phyloP scores from a whole-genome alignment of 1,284 basidiomycete genomes.

The Pseudozyma flocculosa region DNA sequence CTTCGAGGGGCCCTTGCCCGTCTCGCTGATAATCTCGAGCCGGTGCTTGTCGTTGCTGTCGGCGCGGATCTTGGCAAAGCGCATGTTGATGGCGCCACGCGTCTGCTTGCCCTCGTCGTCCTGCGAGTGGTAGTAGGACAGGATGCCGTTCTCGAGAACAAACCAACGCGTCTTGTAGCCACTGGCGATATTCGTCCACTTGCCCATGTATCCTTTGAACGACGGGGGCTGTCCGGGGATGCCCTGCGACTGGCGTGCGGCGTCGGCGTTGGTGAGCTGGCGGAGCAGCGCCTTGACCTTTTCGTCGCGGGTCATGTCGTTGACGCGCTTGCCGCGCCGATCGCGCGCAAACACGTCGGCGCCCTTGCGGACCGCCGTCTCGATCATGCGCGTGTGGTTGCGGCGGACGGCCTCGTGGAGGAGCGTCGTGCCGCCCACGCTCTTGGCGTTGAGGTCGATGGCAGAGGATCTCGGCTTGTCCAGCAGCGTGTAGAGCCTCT shows the following conservation, averaged over 20 bases:
- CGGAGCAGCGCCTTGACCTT: constrained; percentile 78
- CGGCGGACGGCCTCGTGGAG: constrained; percentile 84
- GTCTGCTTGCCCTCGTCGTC: constrained; percentile 86
- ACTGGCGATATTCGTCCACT: constrained; percentile 85
- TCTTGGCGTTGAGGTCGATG: constrained; percentile 49
- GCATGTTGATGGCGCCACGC: constrained; percentile 86
- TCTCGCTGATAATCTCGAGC: constrained; percentile 74
- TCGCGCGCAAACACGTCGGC: constrained; percentile 89
- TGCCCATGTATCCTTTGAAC: constrained; percentile 63
- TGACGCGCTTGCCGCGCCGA: constrained; percentile 71
- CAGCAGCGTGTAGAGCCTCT: constrained; percentile 59
- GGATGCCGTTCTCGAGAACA: constrained; percentile 79
- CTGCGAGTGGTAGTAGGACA: constrained; percentile 78
- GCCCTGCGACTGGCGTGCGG: constrained; percentile 61
- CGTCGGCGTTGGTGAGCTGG: constrained; percentile 64
- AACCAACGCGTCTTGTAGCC: constrained; percentile 95
- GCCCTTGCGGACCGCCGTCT: constrained; percentile 78
- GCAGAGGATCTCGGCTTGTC: constrained; percentile 29
- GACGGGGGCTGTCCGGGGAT: constrained; percentile 40
- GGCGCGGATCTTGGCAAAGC: constrained; percentile 65
- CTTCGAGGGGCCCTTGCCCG: constrained; percentile 65
- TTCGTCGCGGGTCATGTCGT: constrained; percentile 72
- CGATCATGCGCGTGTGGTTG: constrained; percentile 78
- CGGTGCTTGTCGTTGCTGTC: constrained; percentile 66
- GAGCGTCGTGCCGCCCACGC: constrained; percentile 63